Base-by-base conservation (phyloP, 2,329 filamentous ascomycete genomes). In the Aspergillus phoenicis region DNA sequence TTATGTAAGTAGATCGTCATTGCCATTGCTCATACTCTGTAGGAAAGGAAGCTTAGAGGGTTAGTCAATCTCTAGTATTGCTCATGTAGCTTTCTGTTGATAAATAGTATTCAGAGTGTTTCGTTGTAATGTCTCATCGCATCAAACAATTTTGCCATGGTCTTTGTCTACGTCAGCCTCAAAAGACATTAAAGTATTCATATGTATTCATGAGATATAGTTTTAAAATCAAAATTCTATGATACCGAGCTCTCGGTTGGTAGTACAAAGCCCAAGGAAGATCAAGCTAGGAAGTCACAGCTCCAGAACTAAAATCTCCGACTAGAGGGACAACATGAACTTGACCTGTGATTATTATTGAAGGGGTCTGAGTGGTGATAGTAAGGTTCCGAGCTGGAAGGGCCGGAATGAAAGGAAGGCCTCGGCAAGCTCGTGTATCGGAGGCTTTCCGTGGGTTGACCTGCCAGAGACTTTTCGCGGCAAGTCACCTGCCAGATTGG, bases 1-100 rank as follows among this genome's bases (percentile, higher is more conserved):
- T 61, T 58, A 59, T 58, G 55, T 60, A 55, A 66, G 41, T 20
- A 5, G 7, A 11, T 17, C 22, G 26, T 51, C 26, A 28, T 5
- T 51, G 26, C 26, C 47, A 33, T 30, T 36, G 11, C 5, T 33
- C 30, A 33, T 49, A 8, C 24, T n/a, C n/a, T 26, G 8, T n/a
- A 26, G 47, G 24, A 24, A 45, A 45, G 11, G 47, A 8, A 8
- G 47, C 11, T 49, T 30, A 7, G 26, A 17, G 26, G 24, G 24
- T 45, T 5, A 24, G 20, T 36, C 11, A 8, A 10, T 10, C 13
- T 36, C 33, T 24, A 8, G 20, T 13, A 10, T 5, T 20, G 17
- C 4, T 11, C 5, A 13, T 22, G 20, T 20, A 5, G n/a, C 2
- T 10, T 3, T 45, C 22, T 24, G 7, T 45, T 45, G 17, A 13